Evolutionary conservation across 345 rosid genomes (phyloP).

Genomic region (Eucalyptus cloeziana): DNA sequence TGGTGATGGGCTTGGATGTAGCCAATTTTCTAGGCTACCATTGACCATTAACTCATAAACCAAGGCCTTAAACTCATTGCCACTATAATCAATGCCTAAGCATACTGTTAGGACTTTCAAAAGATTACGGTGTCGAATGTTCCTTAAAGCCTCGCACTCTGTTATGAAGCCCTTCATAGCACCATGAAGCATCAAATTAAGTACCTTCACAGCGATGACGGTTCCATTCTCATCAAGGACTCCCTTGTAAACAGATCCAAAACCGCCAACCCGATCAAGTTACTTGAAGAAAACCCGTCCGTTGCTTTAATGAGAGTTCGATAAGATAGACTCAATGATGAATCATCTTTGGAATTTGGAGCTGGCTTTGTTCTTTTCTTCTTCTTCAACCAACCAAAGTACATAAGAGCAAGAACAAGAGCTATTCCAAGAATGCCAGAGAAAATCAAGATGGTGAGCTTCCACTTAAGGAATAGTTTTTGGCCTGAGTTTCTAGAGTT

Average conservation of each 20-base stretch:
- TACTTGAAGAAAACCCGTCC: neutral
- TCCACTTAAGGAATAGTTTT: neutral
- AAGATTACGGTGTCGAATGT: neutral
- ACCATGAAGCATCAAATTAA: neutral
- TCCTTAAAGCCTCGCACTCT: neutral
- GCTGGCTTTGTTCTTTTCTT: neutral
- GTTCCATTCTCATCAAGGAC: neutral
- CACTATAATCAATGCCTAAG: neutral
- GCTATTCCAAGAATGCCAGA: neutral
- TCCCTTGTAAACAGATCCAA: neutral
- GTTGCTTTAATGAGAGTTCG: neutral
- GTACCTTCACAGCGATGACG: neutral
- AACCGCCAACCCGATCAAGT: neutral
- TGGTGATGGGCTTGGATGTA: neutral
- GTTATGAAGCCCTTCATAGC: neutral
- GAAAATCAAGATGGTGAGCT: neutral
- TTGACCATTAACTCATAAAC: neutral
- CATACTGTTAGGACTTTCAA: neutral
- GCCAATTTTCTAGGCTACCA: neutral
- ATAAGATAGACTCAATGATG: neutral
- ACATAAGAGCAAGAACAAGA: neutral
- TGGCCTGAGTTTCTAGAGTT: neutral
- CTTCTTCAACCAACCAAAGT: neutral
- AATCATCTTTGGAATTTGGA: neutral
- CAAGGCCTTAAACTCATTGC: neutral